Base-by-base conservation (phyloP, 345 rosid genomes). In the Dovyalis caffra region DNA sequence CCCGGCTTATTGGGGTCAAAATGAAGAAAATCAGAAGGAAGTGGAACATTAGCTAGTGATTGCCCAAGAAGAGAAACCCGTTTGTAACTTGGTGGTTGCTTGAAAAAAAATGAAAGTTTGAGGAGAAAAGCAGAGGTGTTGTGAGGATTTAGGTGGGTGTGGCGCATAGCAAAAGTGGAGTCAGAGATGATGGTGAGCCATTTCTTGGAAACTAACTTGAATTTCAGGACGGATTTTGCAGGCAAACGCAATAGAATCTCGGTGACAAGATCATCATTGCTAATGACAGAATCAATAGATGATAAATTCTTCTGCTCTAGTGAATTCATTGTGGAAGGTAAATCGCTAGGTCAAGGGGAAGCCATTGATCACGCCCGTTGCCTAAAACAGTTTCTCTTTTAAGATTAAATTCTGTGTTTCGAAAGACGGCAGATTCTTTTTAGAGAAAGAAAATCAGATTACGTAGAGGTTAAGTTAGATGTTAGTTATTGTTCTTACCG, bases 151-250 rank as follows among this genome's bases (percentile, higher is more conserved):
- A 7, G 71, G 23, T 7, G 20, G 37, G 58, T 23, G 8, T 56
- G 77, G 31, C 25, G 49, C 32, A 57, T 66, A 74, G 68, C 70
- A 67, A 70, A 79, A 53, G 71, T 67, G 31, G 65, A 15, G 38
- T 29, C 8, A 43, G 64, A 40, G 11, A 74, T 68, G 16, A 38
- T 64, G 57, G 73, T 61, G 31, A 53, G 38, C 77, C 81, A 78
- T 23, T 62, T 73, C 15, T 73, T 78, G 45, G 58, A 73, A 40
- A 73, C 33, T 2, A 23, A 31, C 33, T 67, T 67, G n/a, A 72
- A 66, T 49, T 49, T 57, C 28, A 65, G 23, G 18, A 78, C 47
- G 25, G 47, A 34, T 35, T 66, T 68, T 5, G 64, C n/a, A 47
- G 77, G 77, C 18, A n/a, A 40, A 49, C 29, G 58, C 9, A 43